phyloP scores from a whole-genome alignment of 805 yeast genomes.

The Ogataea saltuana region DNA sequence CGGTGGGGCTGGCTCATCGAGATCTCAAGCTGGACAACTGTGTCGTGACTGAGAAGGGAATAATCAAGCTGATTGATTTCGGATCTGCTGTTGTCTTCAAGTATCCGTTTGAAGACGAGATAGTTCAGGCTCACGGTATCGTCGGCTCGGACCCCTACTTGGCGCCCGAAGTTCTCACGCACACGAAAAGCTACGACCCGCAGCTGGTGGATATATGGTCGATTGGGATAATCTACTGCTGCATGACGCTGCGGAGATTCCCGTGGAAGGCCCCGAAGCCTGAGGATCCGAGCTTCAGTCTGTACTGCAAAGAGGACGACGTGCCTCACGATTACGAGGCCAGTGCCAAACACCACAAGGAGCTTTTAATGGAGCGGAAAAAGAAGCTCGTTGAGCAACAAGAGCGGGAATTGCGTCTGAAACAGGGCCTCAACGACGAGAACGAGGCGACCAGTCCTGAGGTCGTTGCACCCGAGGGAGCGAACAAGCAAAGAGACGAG shows the following conservation, averaged over 20 bases:
- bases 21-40: slow-evolving; percentile 84
- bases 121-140: slow-evolving; percentile 67
- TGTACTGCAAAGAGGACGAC: slow-evolving; percentile 69
- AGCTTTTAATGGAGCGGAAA: slow-evolving; percentile 58
- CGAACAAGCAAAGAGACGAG: slow-evolving; percentile 2
- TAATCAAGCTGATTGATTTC: slow-evolving; percentile 76
- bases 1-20: slow-evolving; percentile 79
- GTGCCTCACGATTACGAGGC: slow-evolving; percentile 72
- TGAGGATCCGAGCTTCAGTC: slow-evolving; percentile 67
- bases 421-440: slow-evolving; percentile 13
- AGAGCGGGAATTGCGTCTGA: slow-evolving; percentile 22
- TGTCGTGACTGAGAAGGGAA: slow-evolving; percentile 72
- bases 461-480: background rate
- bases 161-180: slow-evolving; percentile 74
- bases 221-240: slow-evolving; percentile 78
- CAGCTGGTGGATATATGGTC: slow-evolving; percentile 84
- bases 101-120: slow-evolving; percentile 66
- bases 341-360: slow-evolving; percentile 72
- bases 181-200: slow-evolving; percentile 64
- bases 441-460: slow-evolving; percentile 10
- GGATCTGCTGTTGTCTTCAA: slow-evolving; percentile 83
- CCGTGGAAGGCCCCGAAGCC: slow-evolving; percentile 85
- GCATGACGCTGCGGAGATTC: slow-evolving; percentile 81
- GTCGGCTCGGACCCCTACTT: slow-evolving; percentile 87
- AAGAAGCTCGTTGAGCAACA: slow-evolving; percentile 42